Conservation (phyloP, 2,329 filamentous ascomycete species). For the Penicillium sclerotigenum region DNA sequence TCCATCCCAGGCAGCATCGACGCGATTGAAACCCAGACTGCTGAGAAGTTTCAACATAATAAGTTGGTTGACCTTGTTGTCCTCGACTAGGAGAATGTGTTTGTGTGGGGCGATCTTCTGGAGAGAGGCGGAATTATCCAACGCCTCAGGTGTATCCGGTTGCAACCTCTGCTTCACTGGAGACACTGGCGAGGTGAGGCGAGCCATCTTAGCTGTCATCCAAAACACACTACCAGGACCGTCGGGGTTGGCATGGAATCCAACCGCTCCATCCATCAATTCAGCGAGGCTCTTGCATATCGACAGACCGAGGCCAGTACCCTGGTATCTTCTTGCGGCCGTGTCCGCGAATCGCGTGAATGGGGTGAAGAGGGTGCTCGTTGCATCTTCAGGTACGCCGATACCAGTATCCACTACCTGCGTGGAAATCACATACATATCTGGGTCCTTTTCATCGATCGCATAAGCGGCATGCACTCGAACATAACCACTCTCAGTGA, state of each 20-base stretch:
- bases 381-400: conserved; percentile 48
- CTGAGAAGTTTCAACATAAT: conserved; percentile 40
- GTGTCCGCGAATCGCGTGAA: conserved; percentile 57
- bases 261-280: conserved; percentile 55
- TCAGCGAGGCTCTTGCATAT: conserved; percentile 57
- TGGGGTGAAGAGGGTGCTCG: conserved; percentile 53
- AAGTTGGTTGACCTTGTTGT: conserved; percentile 45
- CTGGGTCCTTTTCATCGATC: conserved; percentile 39
- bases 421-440: conserved; percentile 49
- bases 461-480: conserved; percentile 44
- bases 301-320: conserved; percentile 56
- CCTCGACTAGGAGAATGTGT: conserved; percentile 42
- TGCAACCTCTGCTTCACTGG: conserved; percentile 26
- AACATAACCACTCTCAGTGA: conserved; percentile 57
- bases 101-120: conserved; percentile 40
- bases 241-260: conserved; percentile 46
- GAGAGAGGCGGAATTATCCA: conserved; percentile 31
- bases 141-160: conserved; percentile 5
- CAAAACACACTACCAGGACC: conserved; percentile 52
- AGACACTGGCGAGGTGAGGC: conserved; percentile 33
- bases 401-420: conserved; percentile 56
- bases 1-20: conserved; percentile 46
- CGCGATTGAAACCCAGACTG: conserved; percentile 41
- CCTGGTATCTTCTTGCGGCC: conserved; percentile 53
- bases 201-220: conserved; percentile 48